Percentiles rank a stretch among this genome's conserved stretches.
Evolutionary conservation across 2,329 filamentous ascomycete genomes (phyloP).

Genomic region (Penicillium sp.): DNA sequence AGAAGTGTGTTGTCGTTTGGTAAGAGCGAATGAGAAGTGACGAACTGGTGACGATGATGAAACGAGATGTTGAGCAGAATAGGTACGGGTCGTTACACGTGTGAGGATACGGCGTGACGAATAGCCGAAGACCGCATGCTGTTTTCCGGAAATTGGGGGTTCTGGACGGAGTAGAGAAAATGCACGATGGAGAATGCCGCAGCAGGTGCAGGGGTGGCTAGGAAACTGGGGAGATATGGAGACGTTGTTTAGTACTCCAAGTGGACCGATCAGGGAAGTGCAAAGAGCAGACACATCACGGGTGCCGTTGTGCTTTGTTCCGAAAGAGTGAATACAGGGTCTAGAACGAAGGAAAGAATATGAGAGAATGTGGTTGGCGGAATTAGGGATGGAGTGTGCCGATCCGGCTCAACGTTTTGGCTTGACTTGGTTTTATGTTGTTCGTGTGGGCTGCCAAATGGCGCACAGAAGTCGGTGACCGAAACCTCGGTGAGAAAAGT

Average conservation of each 20-base stretch:
- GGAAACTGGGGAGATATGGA: constrained; percentile 14
- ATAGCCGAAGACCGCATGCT: constrained; percentile 39
- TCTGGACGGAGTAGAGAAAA: constrained; percentile 3
- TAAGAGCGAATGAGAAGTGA: constrained; percentile 21
- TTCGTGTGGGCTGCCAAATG: constrained; percentile 15
- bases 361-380: constrained; percentile 23
- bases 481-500: constrained; percentile 23
- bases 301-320: constrained; percentile 22
- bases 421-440: constrained; percentile 19
- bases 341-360: constrained; percentile 21
- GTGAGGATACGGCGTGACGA: constrained; percentile 28
- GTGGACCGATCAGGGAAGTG: constrained; percentile 11
- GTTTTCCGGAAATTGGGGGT: constrained; percentile 10
- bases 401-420: constrained; percentile 29
- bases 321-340: constrained; percentile 18
- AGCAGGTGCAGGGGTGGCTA: constrained; percentile 9
- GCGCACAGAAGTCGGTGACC: constrained; percentile 27
- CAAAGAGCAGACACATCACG: constrained; percentile 12
- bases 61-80: constrained; percentile 29
- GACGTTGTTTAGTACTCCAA: constrained; percentile 10
- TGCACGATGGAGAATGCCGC: constrained; percentile 7
- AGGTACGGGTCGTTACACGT: constrained; percentile 32
- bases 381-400: constrained; percentile 18
- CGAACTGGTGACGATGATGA: background rate
- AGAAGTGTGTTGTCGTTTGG: constrained; percentile 17